phyloP scores from a whole-genome alignment of 1,284 basidiomycete species.

The Sporisorium iseilematis-ciliati region DNA sequence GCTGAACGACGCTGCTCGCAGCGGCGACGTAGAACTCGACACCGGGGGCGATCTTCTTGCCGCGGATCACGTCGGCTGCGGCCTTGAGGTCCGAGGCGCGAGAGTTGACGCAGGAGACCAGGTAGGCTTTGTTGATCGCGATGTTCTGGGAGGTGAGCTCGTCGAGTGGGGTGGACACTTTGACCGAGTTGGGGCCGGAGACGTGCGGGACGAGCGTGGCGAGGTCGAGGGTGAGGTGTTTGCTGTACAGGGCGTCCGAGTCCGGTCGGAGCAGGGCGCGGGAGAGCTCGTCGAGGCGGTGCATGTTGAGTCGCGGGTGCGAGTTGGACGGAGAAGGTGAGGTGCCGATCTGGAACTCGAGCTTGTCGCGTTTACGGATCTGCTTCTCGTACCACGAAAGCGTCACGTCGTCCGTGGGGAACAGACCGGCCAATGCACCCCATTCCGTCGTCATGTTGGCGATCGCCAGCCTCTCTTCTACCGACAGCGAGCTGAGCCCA shows the following conservation, averaged over 20 bases:
- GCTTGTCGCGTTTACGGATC: slow-evolving; percentile 81
- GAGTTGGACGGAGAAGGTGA: slow-evolving; percentile 73
- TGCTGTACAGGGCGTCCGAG: slow-evolving; percentile 82
- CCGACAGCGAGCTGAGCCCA: slow-evolving; percentile 81
- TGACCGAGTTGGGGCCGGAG: slow-evolving; percentile 97
- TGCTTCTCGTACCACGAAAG: slow-evolving; percentile 89
- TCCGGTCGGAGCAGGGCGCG: slow-evolving; percentile 81
- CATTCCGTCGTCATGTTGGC: slow-evolving; percentile 95
- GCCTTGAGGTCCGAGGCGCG: slow-evolving; percentile 93
- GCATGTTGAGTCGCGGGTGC: slow-evolving; percentile 88
- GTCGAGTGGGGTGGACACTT: slow-evolving; percentile 90
- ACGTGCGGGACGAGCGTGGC: slow-evolving; percentile 94
- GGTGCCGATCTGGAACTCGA: slow-evolving; percentile 77
- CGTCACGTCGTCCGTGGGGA: slow-evolving; percentile 88
- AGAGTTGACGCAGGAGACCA: slow-evolving; percentile 98
- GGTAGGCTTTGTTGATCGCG: slow-evolving; percentile 95
- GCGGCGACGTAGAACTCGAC: slow-evolving; percentile 99
- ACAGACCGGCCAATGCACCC: slow-evolving; percentile 95
- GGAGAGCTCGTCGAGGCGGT: slow-evolving; percentile 75
- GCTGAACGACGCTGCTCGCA: slow-evolving; percentile 89
- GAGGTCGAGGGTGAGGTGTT: slow-evolving; percentile 91
- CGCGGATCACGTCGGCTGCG: slow-evolving; percentile 87
- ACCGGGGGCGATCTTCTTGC: slow-evolving; percentile 82
- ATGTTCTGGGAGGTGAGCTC: slow-evolving; percentile 81
- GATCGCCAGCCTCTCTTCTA: slow-evolving; percentile 95